Evolutionary conservation across 1,139 yeast species (phyloP), one percentile per base, ranked within the genome.

Genomic region (Suhomyces guaymorum): DNA sequence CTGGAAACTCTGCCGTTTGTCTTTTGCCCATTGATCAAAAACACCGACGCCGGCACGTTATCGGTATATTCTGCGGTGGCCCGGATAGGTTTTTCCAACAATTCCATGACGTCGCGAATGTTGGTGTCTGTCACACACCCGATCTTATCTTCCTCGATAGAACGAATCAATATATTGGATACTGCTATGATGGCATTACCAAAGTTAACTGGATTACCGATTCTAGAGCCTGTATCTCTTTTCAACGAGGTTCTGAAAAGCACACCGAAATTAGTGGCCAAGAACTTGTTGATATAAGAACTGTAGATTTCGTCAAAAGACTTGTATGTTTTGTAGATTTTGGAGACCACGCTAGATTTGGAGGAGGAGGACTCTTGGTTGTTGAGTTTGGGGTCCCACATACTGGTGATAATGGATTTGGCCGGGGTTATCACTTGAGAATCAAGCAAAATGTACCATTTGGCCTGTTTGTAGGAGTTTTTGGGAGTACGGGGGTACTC

Each of bases 161-260:
- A 78, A 47, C 73, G 78, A n/a, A 75, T 65, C 22, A 80, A 62
- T 38, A 82, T 62, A 36, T 80, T 70, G 4, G 86, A 61, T 9
- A 82, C 55, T 1, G 85, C 69, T 29, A 82, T 72, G n/a, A 81
- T 75, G 0, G 86, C 76, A 51, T 82, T 80, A 3, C 86, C 85
- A 38, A 72, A 70, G 33, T 74, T 70, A 4, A 70, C 75, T 0
- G 86, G 80, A 37, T 80, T 71, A 13, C 78, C 68, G 1, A 81
- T 68, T 28, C 88, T 59, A 14, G 76, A 70, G 42, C 79, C 79
- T 0, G 86, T 75, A 46, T 81, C 84, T 46, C 80, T 63, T 31
- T 63, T 62, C 15, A 75, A 50, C 0, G 79, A 68, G 6, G 63
- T 60, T 41, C 80, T 59, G 52, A 78, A 74, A 9, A 75, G 59